These are phyloP conservation scores for Talaromyces sp. DNA, from an alignment of 2,329 filamentous ascomycete species.

Conservation along the genomic window DNA sequence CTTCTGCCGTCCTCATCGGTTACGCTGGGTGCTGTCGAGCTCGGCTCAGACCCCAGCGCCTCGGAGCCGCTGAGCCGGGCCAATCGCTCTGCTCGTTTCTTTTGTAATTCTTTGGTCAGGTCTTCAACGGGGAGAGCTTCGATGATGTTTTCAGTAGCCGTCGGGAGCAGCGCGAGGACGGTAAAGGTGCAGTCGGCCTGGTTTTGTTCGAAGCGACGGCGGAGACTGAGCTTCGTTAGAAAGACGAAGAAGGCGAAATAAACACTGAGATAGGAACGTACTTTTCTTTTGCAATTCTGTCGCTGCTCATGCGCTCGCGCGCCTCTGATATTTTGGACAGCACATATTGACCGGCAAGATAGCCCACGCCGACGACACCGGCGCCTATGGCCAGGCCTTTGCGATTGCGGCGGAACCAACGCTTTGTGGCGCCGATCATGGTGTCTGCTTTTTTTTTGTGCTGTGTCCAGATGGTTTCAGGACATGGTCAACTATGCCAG, in stretches of 20 bases:
- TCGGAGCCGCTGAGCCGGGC: slow-evolving; percentile 54
- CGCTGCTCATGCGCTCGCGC: slow-evolving; percentile 92
- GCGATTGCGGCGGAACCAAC: slow-evolving; percentile 89
- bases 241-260: neutral
- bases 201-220: slow-evolving; percentile 95
- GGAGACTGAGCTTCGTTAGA: slow-evolving; percentile 56
- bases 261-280: slow-evolving; percentile 39
- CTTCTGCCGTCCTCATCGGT: slow-evolving; percentile 81
- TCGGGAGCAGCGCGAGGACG: slow-evolving; percentile 89
- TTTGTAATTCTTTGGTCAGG: slow-evolving; percentile 88
- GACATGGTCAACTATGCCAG: slow-evolving; percentile 8
- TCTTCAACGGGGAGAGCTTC: slow-evolving; percentile 85
- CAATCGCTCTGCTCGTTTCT: slow-evolving; percentile 75
- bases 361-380: slow-evolving; percentile 82
- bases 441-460: slow-evolving; percentile 13
- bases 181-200: slow-evolving; percentile 99
- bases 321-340: slow-evolving; percentile 86
- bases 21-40: slow-evolving; percentile 59
- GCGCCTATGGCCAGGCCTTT: slow-evolving; percentile 83
- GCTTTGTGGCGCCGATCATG: slow-evolving; percentile 70
- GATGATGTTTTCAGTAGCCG: slow-evolving; percentile 82
- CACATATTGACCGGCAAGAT: slow-evolving; percentile 89
- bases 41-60: slow-evolving; percentile 51
- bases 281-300: slow-evolving; percentile 96
- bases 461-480: neutral